phyloP scores from a whole-genome alignment of 179 eudicot species.

The Carnegiea gigantea region DNA sequence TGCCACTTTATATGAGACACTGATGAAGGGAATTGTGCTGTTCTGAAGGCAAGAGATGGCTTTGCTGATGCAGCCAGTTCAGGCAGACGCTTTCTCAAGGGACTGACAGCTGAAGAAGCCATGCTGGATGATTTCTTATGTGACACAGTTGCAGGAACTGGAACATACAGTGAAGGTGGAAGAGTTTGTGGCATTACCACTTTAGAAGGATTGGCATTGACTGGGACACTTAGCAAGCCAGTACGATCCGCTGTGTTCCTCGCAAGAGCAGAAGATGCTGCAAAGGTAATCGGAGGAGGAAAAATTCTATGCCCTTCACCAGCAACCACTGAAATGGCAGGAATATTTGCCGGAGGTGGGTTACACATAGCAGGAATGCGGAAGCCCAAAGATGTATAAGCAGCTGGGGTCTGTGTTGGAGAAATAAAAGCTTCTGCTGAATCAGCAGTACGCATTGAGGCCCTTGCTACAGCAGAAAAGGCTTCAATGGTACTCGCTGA shows the following conservation, averaged over 20 bases:
- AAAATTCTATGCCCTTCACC: no score
- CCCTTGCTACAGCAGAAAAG: neutral
- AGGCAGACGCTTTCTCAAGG: slow-evolving; percentile 8
- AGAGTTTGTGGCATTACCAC: neutral
- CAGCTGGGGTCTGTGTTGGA: neutral
- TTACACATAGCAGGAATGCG: neutral
- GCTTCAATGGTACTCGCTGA: neutral
- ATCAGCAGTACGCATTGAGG: neutral
- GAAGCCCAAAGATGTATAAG: neutral
- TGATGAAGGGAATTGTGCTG: slow-evolving; percentile 17
- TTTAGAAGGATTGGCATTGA: slow-evolving; percentile 8
- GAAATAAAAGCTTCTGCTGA: neutral
- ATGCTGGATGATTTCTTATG: neutral
- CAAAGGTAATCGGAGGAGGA: no score
- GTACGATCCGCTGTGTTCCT: slow-evolving; percentile 4
- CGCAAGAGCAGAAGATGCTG: slow-evolving; percentile 1
- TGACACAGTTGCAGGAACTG: slow-evolving; percentile 12
- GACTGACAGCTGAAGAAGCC: neutral
- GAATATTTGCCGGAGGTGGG: slow-evolving; percentile 12
- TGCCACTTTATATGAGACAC: slow-evolving; percentile 27
- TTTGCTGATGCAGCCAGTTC: slow-evolving; percentile 24
- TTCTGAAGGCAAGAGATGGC: slow-evolving; percentile 1
- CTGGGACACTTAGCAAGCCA: slow-evolving; percentile 14
- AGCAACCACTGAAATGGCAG: neutral
- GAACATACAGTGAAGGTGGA: slow-evolving; percentile 7